These are phyloP conservation scores for Microcyclospora tardicrescens DNA, from an alignment of 2,329 filamentous ascomycete species.

Conservation along the genomic window DNA sequence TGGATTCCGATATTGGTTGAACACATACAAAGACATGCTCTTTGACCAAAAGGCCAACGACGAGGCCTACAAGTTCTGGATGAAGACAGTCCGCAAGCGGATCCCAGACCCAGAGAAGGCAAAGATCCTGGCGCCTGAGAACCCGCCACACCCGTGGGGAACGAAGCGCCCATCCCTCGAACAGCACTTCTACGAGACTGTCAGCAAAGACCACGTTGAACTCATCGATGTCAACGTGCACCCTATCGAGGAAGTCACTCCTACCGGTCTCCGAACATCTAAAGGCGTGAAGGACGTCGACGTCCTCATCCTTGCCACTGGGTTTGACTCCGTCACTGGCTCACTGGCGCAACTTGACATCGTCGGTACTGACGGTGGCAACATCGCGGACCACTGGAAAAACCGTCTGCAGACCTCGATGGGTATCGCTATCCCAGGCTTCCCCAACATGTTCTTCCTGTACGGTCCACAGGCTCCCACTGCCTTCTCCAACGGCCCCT, in stretches of 20 bases:
- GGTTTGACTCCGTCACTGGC: slow-evolving; percentile 30
- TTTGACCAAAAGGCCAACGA: slow-evolving; percentile 27
- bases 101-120: slow-evolving; percentile 37
- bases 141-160: slow-evolving; percentile 40
- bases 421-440: slow-evolving; percentile 22
- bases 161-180: slow-evolving; percentile 34
- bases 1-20: slow-evolving; percentile 27
- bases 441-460: slow-evolving; percentile 30
- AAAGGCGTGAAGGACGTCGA: slow-evolving; percentile 33
- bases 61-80: slow-evolving; percentile 26
- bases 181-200: slow-evolving; percentile 32
- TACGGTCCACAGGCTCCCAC: slow-evolving; percentile 36
- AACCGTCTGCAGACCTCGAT: slow-evolving; percentile 29
- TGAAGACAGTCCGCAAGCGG: slow-evolving; percentile 30
- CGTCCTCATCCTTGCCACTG: slow-evolving; percentile 31
- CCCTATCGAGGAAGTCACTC: slow-evolving; percentile 27
- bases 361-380: slow-evolving; percentile 20
- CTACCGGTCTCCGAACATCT: slow-evolving; percentile 27
- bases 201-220: slow-evolving; percentile 28
- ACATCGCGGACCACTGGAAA: slow-evolving; percentile 32
- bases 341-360: slow-evolving; percentile 26
- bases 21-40: slow-evolving; percentile 26
- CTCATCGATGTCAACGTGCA: slow-evolving; percentile 29
- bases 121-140: slow-evolving; percentile 40
- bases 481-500: slow-evolving; percentile 34